Base-by-base conservation (phyloP, 768 basidiomycete genomes). In the Lactarius sp. region DNA sequence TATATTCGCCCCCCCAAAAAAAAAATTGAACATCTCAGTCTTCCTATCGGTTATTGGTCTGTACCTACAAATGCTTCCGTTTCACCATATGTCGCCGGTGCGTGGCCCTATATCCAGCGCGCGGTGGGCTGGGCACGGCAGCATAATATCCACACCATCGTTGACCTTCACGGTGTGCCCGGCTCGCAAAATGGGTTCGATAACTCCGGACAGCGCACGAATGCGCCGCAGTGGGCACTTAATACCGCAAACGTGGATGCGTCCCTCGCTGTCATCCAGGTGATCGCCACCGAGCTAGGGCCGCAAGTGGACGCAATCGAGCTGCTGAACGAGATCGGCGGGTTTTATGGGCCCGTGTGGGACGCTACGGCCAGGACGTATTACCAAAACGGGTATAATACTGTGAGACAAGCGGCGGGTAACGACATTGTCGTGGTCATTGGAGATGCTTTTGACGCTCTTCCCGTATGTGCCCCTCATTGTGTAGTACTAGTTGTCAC, bases 21-120 rank as follows among this genome's bases (percentile, higher is more conserved):
- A 6, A 18, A 18, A n/a, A 39, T 39, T 56, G n/a, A 41, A 59
- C 44, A 37, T 5, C 41, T 41, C 62, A 88, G 87, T 36, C 85
- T 90, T 69, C 87, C 87, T 6, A 64, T 88, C 6, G 87, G 87
- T 9, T 90, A 85, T 71, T 90, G 88, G 88, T 86, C 86, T n/a
- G 81, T 89, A n/a, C 87, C 87, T 0, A 85, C 84, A 6, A 77
- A 79, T 54, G 78, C 79, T 3, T 80, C 79, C 18, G 76, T 78
- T 14, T 70, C 75, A 2, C 86, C 86, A 0, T 88, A 83, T 70
- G 77, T 80, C 52, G 71, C 83, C 0, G 87, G 87, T 9, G 87
- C 86, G 36, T 88, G 86, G 75, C 79, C 85, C 2, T 87, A 87
- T 72, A 78, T 90, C 64, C 76, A 86, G 20, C 78, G 78, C 53